Base-by-base conservation (phyloP, 768 basidiomycete species). In the Kwoniella dendrophila region DNA sequence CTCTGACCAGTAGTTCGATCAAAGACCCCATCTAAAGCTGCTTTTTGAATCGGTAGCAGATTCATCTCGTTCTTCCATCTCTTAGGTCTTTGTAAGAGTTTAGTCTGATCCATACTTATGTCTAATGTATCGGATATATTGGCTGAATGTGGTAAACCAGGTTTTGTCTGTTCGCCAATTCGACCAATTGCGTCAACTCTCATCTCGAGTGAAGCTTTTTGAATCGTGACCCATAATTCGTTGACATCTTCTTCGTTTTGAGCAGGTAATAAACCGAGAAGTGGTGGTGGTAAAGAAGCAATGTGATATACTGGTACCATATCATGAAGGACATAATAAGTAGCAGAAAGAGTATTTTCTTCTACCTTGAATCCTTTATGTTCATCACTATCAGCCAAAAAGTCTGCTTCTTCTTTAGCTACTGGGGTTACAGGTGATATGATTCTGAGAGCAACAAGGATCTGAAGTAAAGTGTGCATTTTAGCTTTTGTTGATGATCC, bases 221-320 rank as follows among this genome's bases (percentile, higher is more conserved):
- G 51, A 44, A 65, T 33, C 3, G 36, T 40, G 1, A 40, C 14
- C 73, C 73, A 74, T 30, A 59, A 63, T 1, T n/a, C 8, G 3
- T 67, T 62, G 4, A 61, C n/a, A 10, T 74, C 58, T 16, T 45
- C 53, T 38, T 44, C 69, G 4, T 82, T 82, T 12, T 62, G 48
- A 16, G 85, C 78, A 0, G 84, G 71, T 22, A 83, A 77, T 20
- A 82, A 75, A 66, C 84, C 85, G 82, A 86, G 85, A 55, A 88
- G 83, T 83, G 82, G 44, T 49, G 68, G 22, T 84, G 85, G 7
- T 80, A 58, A 2, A 84, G 83, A 22, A 6, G 82, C 84, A 85
- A 88, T 88, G 26, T 86, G 78, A 72, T 85, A 82, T 6, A 90
- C 68, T 0, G 88, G 84, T 2, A 84, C 87, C 10, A 70, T 67